Conservation (phyloP, 768 basidiomycete genomes). For the Ramaria rubella region DNA sequence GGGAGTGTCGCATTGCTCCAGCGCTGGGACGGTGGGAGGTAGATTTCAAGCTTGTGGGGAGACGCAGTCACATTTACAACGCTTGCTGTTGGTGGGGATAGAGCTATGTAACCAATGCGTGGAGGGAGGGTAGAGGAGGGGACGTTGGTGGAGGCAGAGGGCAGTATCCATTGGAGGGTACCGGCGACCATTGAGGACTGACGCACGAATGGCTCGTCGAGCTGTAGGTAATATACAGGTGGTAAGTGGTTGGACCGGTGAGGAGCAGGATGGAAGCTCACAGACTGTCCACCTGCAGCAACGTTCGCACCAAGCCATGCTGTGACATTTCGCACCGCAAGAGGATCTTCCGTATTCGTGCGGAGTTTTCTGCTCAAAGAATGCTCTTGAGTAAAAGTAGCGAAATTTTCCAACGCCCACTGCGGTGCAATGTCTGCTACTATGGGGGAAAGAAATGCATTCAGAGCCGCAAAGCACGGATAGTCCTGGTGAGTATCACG, state of each 20-base stretch:
- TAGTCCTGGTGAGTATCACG: neutral
- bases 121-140: neutral
- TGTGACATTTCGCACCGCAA: neutral
- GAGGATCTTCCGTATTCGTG: neutral
- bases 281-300: neutral
- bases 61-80: neutral
- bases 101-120: neutral
- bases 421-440: neutral
- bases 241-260: neutral
- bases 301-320: neutral
- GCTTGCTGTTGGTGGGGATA: neutral
- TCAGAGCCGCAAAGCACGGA: neutral
- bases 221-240: neutral
- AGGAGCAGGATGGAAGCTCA: no score
- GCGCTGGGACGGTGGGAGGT: neutral
- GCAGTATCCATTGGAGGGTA: neutral
- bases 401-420: no score
- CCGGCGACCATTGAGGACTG: neutral
- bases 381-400: neutral
- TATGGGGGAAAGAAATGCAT: neutral
- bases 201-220: neutral
- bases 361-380: neutral
- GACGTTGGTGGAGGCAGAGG: neutral
- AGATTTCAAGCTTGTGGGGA: neutral
- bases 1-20: neutral